Conservation (phyloP, 441 rosid genomes). For the Euphorbia schlechtendalii region DNA sequence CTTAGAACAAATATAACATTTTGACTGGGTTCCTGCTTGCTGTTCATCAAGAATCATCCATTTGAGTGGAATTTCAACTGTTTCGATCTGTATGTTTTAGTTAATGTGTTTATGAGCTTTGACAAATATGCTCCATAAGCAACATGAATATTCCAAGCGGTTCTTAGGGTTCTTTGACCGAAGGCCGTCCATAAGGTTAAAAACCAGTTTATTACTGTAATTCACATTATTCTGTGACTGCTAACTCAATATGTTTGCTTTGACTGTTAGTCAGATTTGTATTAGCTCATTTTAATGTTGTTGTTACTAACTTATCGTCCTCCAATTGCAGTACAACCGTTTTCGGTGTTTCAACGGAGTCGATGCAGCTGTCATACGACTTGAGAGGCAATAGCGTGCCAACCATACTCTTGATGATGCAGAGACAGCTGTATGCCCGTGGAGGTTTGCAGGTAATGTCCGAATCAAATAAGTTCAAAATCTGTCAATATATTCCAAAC, state of each 20-base stretch:
- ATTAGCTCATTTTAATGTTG: neutral
- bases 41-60: no score
- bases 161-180: no score
- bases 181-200: no score
- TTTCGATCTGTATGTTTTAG: neutral
- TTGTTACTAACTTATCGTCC: neutral
- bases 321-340: conserved; percentile 57
- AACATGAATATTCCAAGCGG: neutral
- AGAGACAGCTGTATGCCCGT: conserved; percentile 52
- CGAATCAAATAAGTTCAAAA: neutral
- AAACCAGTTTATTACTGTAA: neutral
- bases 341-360: conserved; percentile 85
- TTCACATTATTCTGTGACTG: neutral
- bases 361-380: conserved; percentile 84
- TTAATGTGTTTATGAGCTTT: neutral
- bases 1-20: neutral
- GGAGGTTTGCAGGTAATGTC: conserved; percentile 35
- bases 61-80: neutral
- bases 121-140: neutral
- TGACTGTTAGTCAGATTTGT: neutral
- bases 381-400: conserved; percentile 82
- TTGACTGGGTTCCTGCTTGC: neutral
- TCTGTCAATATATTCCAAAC: neutral
- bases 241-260: neutral
- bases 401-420: conserved; percentile 74